These are phyloP conservation scores for Cladosporium sp. DNA, from an alignment of 2,329 filamentous ascomycete genomes.

Conservation along the genomic window DNA sequence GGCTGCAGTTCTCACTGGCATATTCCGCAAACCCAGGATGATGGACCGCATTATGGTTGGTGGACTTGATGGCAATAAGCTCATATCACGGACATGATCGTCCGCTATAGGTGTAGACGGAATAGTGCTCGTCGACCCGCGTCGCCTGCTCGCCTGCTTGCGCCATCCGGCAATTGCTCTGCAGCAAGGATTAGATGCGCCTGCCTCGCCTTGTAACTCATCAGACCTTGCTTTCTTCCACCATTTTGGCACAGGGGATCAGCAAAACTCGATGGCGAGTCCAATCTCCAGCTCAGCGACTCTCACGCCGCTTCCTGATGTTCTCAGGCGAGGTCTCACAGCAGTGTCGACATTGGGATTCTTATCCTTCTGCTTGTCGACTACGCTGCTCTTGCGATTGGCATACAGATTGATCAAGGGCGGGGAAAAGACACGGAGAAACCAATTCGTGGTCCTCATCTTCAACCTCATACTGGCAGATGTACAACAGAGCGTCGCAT, in stretches of 20 bases:
- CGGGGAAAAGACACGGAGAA: constrained; percentile 38
- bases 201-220: not conserved
- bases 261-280: not conserved
- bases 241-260: not conserved
- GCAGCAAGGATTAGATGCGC: not conserved
- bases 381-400: constrained; percentile 41
- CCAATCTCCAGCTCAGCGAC: constrained; percentile 9
- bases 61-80: too few relatives aligned
- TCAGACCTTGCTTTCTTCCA: not conserved
- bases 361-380: constrained; percentile 44
- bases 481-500: constrained; percentile 61
- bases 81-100: not conserved
- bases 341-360: constrained; percentile 45
- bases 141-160: not conserved
- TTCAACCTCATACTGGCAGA: constrained; percentile 66
- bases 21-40: too few relatives aligned
- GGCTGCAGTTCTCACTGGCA: too few relatives aligned
- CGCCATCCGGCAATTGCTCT: not conserved
- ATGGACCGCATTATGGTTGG: too few relatives aligned
- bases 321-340: constrained; percentile 39
- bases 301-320: constrained; percentile 29
- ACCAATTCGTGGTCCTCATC: constrained; percentile 65
- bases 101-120: not conserved
- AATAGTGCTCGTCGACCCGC: not conserved
- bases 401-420: constrained; percentile 45